Base-by-base conservation (phyloP, 164 flowering plant genomes). In the Echeveria elegans region DNA sequence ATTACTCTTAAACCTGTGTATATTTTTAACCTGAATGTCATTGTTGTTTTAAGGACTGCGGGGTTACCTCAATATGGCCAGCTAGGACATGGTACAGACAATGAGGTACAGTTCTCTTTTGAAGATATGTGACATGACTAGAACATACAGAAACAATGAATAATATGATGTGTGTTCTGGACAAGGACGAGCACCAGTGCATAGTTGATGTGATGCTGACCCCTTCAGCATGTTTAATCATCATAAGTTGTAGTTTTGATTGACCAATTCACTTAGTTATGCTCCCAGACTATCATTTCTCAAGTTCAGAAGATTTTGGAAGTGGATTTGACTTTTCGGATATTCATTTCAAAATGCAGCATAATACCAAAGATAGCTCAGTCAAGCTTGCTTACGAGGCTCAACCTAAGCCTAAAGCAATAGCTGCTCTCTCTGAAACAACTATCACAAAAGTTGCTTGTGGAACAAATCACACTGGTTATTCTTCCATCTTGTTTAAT, bases 21-120 rank as follows among this genome's bases (percentile, higher is more conserved):
- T 37, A 29, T 34, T 26, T 9, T 63, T n/a, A 28, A 34, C 29
- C 29, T 18, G n/a, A 75, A 24, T 70, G 73, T 72, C 48, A 26
- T 26, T 26, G 12, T 77, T 75, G 45, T 79, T 74, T 79, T 15
- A 67, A 94, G 99, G 64, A 88, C 96, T 78, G 97, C 97, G 66
- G 99, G 99, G 69, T 90, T 87, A 76, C 99, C 99, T 48, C 96
- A 89, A 67, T 91, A 85, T 80, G 99, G 99, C 65, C 99, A 94
- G 68, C 96, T 94, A 78, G 99, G 99, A 26, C 99, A 94, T 85
- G 97, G 97, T 65, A 85, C 96, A 15, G 89, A 94, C 72, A 91
- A 92, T 78, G 97, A 94, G 99, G 99, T 91, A 76, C 26, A 56
- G 5, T 26, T 56, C 8, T 14, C 26, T n/a, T 48, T 48, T 48